Percentiles rank a stretch among this genome's conserved stretches.
Evolutionary conservation across 805 yeast genomes (phyloP).

Genomic region (Torulaspora microellipsoides): DNA sequence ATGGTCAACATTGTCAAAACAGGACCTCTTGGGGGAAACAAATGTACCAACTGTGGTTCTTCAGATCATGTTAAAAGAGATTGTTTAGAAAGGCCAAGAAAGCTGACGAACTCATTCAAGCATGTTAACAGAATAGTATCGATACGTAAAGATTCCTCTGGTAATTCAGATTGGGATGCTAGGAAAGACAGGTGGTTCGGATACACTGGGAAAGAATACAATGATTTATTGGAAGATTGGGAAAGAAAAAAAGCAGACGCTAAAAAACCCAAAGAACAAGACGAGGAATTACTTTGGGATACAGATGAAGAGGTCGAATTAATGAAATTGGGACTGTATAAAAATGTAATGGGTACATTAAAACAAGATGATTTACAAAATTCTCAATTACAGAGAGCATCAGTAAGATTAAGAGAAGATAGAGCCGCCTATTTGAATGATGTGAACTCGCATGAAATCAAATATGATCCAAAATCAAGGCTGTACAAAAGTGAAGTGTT

Average conservation of each 20-base stretch:
- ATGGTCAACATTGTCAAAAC: conserved; percentile 6
- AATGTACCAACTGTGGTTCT: conserved; percentile 59
- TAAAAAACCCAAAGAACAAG: conserved; percentile 11
- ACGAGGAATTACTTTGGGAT: conserved; percentile 27
- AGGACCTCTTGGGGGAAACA: conserved; percentile 30
- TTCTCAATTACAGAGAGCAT: conserved; percentile 16
- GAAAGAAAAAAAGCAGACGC: conserved; percentile 32
- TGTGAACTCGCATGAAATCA: conserved; percentile 41
- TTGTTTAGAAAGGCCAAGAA: conserved; percentile 55
- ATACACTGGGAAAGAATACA: conserved; percentile 60
- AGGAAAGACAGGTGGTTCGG: conserved; percentile 84
- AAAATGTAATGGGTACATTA: conserved; percentile 19
- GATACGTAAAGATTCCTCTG: conserved; percentile 14
- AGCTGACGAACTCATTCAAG: conserved; percentile 30
- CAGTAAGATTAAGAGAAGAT: conserved; percentile 65
- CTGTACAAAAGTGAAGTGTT: conserved; percentile 32
- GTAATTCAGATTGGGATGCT: conserved; percentile 50
- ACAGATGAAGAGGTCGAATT: conserved; percentile 44
- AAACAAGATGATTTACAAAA: conserved; percentile 19
- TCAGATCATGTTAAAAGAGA: conserved; percentile 46
- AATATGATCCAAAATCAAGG: conserved; percentile 54
- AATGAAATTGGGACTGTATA: conserved; percentile 37
- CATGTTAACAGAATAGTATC: conserved; percentile 21
- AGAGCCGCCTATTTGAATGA: conserved; percentile 65
- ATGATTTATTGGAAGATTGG: conserved; percentile 46